Conservation (phyloP, 2,329 filamentous ascomycete genomes). For the Boeremia lycopersici region DNA sequence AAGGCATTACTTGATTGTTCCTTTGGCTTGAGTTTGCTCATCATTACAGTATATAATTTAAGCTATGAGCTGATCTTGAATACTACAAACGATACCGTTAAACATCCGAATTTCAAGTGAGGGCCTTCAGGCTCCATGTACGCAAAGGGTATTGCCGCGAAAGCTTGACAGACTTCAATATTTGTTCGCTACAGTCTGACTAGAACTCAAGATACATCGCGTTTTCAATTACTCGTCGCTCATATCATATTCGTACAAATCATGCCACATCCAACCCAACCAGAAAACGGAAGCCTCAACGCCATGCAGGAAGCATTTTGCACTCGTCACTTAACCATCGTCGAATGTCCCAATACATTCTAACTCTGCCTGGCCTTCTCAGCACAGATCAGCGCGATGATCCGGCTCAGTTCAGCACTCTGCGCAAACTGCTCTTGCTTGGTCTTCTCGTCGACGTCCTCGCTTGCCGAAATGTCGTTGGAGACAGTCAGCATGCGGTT, state of each 20-base stretch:
- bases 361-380: constrained; percentile 58
- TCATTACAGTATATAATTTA: too few species aligned
- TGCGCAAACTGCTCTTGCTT: constrained; percentile 59
- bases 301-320: constrained; percentile 7
- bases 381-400: constrained; percentile 59
- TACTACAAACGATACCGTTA: too few species aligned
- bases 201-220: background rate
- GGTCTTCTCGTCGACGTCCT: constrained; percentile 53
- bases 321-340: background rate
- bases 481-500: constrained; percentile 57
- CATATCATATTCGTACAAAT: constrained; percentile 9
- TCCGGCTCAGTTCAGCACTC: constrained; percentile 55
- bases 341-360: background rate
- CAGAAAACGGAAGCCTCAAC: constrained; percentile 4
- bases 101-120: too few species aligned
- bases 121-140: too few species aligned
- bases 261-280: background rate
- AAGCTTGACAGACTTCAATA: background rate
- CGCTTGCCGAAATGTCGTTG: constrained; percentile 53
- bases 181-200: background rate
- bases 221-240: constrained; percentile 5
- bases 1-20: too few species aligned
- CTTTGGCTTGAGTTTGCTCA: too few species aligned
- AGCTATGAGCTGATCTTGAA: too few species aligned
- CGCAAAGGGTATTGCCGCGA: background rate